Evolutionary conservation across 2,329 filamentous ascomycete species (phyloP).

Genomic region (Colletotrichum brevisporum): DNA sequence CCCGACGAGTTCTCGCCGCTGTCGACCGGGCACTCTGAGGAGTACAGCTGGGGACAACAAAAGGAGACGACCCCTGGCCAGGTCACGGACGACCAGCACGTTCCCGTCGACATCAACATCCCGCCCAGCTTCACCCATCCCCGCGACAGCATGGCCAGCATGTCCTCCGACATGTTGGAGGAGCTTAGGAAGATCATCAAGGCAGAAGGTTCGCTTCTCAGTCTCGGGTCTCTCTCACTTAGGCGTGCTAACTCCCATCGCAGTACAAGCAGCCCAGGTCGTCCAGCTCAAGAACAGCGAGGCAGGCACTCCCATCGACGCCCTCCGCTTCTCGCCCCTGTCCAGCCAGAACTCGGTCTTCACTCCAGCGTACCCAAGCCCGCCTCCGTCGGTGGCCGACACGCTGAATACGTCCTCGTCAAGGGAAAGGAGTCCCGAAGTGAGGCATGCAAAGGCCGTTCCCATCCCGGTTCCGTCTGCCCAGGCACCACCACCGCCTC

Average conservation of each 20-base stretch:
- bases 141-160: conserved; percentile 26
- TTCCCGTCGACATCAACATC: conserved; percentile 4
- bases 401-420: conserved; percentile 1
- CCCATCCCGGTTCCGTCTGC: not conserved
- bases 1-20: conserved; percentile 21
- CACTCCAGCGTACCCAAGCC: conserved; percentile 21
- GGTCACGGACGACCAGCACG: not conserved
- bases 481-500: not conserved
- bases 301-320: conserved; percentile 8
- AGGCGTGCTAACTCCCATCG: conserved; percentile 7
- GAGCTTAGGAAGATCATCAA: conserved; percentile 45
- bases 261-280: conserved; percentile 20
- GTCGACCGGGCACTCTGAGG: not conserved
- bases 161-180: conserved; percentile 41
- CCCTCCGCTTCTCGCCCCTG: not conserved
- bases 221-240: too few relatives aligned
- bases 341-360: conserved; percentile 27
- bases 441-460: not conserved
- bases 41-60: conserved; percentile 23
- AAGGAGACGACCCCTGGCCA: conserved; percentile 12
- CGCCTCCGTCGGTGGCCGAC: conserved; percentile 12
- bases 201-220: conserved; percentile 39
- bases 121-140: conserved; percentile 3
- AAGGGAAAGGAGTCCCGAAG: conserved; percentile 18
- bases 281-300: conserved; percentile 30